These are phyloP conservation scores for Yarrowia divulgata DNA, from an alignment of 805 yeast genomes.

Conservation along the genomic window DNA sequence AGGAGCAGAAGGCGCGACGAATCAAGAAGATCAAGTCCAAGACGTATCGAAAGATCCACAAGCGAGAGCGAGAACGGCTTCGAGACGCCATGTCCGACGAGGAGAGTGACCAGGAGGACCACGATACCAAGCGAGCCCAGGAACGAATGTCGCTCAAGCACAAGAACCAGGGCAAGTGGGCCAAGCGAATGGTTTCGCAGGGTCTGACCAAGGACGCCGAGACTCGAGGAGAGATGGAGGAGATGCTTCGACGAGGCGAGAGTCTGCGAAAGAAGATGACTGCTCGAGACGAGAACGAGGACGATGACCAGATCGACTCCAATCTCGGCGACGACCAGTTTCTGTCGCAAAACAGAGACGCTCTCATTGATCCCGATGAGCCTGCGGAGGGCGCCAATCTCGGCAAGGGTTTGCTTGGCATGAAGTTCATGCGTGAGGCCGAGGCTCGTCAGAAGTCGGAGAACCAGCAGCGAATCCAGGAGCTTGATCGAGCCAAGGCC, in stretches of 20 bases:
- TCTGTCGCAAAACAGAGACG: slow-evolving; percentile 49
- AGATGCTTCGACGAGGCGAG: slow-evolving; percentile 90
- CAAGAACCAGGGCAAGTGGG: slow-evolving; percentile 89
- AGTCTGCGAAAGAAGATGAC: slow-evolving; percentile 72
- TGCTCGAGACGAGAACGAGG: slow-evolving; percentile 62
- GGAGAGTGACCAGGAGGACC: slow-evolving; percentile 63
- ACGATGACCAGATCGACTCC: slow-evolving; percentile 53
- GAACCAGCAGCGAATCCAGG: slow-evolving; percentile 62
- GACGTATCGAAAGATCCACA: slow-evolving; percentile 81
- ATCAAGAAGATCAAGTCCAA: slow-evolving; percentile 95
- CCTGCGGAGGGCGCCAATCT: slow-evolving; percentile 52
- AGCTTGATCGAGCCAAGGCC: slow-evolving; percentile 59
- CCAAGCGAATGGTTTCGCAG: slow-evolving; percentile 83
- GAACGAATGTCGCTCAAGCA: slow-evolving; percentile 94
- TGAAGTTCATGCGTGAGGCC: slow-evolving; percentile 96
- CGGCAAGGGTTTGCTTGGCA: slow-evolving; percentile 90
- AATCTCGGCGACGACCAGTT: slow-evolving; percentile 53
- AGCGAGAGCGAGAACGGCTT: slow-evolving; percentile 79
- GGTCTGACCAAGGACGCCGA: slow-evolving; percentile 89
- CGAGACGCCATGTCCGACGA: slow-evolving; percentile 64
- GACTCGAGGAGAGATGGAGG: slow-evolving; percentile 89
- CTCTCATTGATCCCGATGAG: slow-evolving; percentile 43
- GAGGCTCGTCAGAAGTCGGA: slow-evolving; percentile 69
- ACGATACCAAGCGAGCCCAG: slow-evolving; percentile 77
- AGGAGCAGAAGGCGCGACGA: slow-evolving; percentile 88